Evolutionary conservation across 2,329 filamentous ascomycete genomes (phyloP), one percentile per base, ranked within the genome.

Genomic region (Fusarium chuoi): DNA sequence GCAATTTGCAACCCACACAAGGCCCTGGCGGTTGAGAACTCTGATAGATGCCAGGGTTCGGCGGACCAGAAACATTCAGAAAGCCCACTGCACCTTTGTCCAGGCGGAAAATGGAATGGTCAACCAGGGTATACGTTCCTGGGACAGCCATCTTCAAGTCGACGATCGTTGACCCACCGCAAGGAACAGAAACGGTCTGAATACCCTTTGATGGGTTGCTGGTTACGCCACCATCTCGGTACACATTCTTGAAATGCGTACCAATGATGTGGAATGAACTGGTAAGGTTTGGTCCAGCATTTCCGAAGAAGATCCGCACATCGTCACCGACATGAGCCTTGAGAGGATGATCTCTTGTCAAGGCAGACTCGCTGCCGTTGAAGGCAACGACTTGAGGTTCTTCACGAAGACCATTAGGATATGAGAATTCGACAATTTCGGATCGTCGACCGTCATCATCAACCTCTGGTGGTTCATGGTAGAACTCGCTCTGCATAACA

Each of bases 401-500:
- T 30, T 41, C 57, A 2, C 57, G 45, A 52, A 61, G 57, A 22
- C 57, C 65, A 2, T 70, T 71, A 8, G 69, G 66, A 28, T 71
- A 71, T 0, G 68, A 71, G 28, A 70, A 66, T 6, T 71, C 65
- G 46, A 71, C 68, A 35, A 66, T 48, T 2, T 71, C 68, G 3
- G 65, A 70, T 12, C 61, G 56, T 13, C 61, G 61, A 12, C 68
- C 68, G 6, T 71, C 41, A 17, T 71, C 68, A 14, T 70, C 68
- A 5, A 61, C 42, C 35, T 70, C 68, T 36, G 68, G 68, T 5
- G 68, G 68, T 5, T 71, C 68, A 17, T 70, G 68, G 33, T 71
- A 71, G 20, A 70, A 71, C n/a, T 71, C 68, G 42, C 68, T 71
- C 35, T 71, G 68, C 65, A 70, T 71, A 22, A 71, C 65, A 44